These are phyloP conservation scores for Basipetospora chlamydospora DNA, from an alignment of 2,329 filamentous ascomycete genomes.

Conservation along the genomic window DNA sequence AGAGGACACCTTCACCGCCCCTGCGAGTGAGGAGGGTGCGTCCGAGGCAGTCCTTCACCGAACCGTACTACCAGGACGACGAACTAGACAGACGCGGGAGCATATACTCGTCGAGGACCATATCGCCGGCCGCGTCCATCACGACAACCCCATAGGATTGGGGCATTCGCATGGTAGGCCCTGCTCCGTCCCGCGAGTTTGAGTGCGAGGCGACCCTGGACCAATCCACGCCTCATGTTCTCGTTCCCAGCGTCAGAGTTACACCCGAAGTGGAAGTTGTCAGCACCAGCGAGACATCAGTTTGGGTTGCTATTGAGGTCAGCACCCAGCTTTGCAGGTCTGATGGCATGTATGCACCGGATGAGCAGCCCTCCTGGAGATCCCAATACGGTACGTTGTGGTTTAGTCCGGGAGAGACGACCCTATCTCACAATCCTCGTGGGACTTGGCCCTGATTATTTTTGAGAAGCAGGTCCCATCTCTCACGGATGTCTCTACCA, in stretches of 20 bases:
- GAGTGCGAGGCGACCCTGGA: neutral
- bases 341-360: neutral
- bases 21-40: slow-evolving; percentile 1
- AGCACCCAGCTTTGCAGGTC: slow-evolving; percentile 19
- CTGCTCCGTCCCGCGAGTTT: no score
- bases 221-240: slow-evolving; percentile 22
- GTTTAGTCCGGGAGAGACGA: neutral
- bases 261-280: slow-evolving; percentile 25
- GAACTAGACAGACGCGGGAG: slow-evolving; percentile 2
- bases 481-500: slow-evolving; percentile 35
- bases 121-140: neutral
- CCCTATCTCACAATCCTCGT: no score
- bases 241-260: slow-evolving; percentile 14
- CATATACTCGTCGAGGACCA: neutral
- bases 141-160: neutral
- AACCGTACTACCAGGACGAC: neutral
- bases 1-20: slow-evolving; percentile 1
- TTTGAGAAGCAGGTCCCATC: slow-evolving; percentile 16
- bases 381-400: neutral
- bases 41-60: neutral
- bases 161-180: neutral
- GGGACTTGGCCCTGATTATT: neutral
- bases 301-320: slow-evolving; percentile 38
- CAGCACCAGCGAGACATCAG: slow-evolving; percentile 15
- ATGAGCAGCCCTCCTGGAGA: neutral